Evolutionary conservation across 2,329 filamentous ascomycete genomes (phyloP), one percentile per base, ranked within the genome.

Genomic region (Hymenoscyphus scutula): DNA sequence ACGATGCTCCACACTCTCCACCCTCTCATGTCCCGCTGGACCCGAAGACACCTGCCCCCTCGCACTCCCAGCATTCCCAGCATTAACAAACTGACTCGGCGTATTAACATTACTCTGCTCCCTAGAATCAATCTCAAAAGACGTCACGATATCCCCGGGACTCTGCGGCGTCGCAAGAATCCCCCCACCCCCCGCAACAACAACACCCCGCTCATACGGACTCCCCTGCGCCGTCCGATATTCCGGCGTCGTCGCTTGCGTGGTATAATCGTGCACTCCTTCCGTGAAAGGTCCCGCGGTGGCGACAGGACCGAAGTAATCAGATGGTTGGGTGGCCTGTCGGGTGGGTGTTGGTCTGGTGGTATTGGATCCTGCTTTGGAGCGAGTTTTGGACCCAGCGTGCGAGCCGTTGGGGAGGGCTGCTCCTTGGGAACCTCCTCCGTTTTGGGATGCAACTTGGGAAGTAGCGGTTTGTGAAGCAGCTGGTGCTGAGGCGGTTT

Each of bases 71-170:
- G n/a, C n/a, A n/a, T n/a, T n/a, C n/a, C n/a, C n/a, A 17, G 66
- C 7, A 27, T 41, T 17, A 15, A 38, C 6, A 37, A 27, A 23
- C 15, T 13, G 17, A 61, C 15, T 68, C 61, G 60, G 69, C 56
- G 63, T 66, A 66, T 59, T 61, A 17, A 61, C 55, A 62, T 61
- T 61, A 15, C 62, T 65, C 17, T 63, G 64, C 15, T 56, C 13
- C 62, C 64, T 66, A 54, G 79, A 78, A 63, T 80, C 82, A 13
- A 87, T 82, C 75, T 87, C 84, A 2, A 86, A 82, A 3, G 83
- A 79, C 23, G 75, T 76, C 0, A 77, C 72, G 48, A 84, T 82
- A 67, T 84, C 81, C 10, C 75, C 77, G 3, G 82, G 82, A 15
- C 74, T 75, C 13, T 82, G 74, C 7, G 83, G 81, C 53, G 72